Percentiles rank a stretch among this genome's conserved stretches.
Conservation (phyloP, 371 early-diverging fungal genomes). For the Saksenaea oblongispora region DNA sequence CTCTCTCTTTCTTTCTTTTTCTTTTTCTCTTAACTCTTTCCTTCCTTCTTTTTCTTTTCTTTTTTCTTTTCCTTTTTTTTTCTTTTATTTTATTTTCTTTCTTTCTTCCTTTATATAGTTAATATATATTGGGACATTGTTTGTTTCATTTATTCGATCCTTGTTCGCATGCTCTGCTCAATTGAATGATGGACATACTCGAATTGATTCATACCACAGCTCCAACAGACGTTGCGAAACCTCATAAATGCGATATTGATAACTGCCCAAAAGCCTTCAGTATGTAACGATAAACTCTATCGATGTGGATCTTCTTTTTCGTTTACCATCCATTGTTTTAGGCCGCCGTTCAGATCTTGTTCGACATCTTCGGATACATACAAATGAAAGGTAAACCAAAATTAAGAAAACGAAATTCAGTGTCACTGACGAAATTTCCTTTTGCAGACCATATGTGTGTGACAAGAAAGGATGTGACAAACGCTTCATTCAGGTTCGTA, state of each 20-base stretch:
- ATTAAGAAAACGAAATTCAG: conserved; percentile 7
- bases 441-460: conserved; percentile 66
- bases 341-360: conserved; percentile 74
- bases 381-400: conserved; percentile 59
- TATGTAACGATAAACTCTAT: conserved; percentile 8
- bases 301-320: neutral
- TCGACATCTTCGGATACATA: conserved; percentile 79
- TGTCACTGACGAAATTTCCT: conserved; percentile 10
- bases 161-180: neutral
- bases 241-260: conserved; percentile 30
- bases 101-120: neutral
- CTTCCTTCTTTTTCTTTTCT: neutral
- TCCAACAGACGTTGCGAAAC: conserved; percentile 26
- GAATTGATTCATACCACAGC: conserved; percentile 60
- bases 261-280: conserved; percentile 38
- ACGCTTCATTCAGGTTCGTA: conserved; percentile 66
- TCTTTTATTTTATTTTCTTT: neutral
- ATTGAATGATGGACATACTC: conserved; percentile 57
- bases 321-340: conserved; percentile 7
- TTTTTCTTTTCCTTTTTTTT: neutral
- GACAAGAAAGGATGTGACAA: conserved; percentile 66
- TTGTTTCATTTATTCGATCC: neutral
- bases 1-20: neutral
- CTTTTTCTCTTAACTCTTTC: neutral
- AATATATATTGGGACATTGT: neutral